Conservation (phyloP, 345 rosid genomes). For the Heritiera littoralis region DNA sequence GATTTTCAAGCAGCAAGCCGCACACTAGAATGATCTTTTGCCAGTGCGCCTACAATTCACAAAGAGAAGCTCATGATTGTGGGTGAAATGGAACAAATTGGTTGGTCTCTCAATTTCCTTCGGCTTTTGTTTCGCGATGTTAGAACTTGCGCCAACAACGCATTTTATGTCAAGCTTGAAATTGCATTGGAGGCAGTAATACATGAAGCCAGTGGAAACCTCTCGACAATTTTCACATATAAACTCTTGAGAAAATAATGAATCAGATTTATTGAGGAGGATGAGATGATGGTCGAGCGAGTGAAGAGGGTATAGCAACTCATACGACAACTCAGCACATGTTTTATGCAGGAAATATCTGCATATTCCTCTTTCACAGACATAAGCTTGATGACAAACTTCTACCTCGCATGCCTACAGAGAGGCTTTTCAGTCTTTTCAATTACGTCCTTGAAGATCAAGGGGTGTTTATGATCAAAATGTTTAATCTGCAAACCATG, state of each 20-base stretch:
- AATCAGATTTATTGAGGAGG: neutral
- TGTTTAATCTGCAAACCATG: neutral
- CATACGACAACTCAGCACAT: neutral
- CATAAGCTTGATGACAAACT: neutral
- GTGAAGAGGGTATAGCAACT: neutral
- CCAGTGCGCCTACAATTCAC: neutral
- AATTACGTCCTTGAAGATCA: neutral
- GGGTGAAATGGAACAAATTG: neutral
- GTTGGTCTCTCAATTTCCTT: neutral
- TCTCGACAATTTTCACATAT: neutral
- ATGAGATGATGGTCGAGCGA: neutral
- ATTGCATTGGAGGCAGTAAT: neutral
- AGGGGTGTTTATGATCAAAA: neutral
- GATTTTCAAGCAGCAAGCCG: neutral
- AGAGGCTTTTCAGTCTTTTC: neutral
- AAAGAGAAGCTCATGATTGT: neutral
- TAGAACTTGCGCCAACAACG: neutral
- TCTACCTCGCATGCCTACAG: neutral
- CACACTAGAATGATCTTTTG: neutral
- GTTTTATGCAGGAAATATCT: neutral
- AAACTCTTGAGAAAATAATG: neutral
- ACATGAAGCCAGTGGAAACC: neutral
- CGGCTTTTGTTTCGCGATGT: neutral
- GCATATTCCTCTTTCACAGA: neutral
- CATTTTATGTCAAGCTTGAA: neutral